Base-by-base conservation (phyloP, 176 grass and related monocot species). In the Bonia amplexicaulis region DNA sequence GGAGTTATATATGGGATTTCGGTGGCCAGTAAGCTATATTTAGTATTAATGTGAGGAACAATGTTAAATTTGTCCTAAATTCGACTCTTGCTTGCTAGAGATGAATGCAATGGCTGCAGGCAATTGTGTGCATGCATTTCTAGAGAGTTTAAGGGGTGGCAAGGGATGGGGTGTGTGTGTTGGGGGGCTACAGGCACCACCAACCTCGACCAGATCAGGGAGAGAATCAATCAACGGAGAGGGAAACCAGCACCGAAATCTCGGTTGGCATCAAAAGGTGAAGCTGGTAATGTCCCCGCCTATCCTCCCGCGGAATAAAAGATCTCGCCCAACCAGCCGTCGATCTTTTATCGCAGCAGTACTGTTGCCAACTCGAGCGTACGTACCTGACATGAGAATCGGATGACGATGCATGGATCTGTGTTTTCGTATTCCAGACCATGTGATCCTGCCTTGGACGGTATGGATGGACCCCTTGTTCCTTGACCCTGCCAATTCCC, bases 151-250 rank as follows among this genome's bases (percentile, higher is more conserved):
- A 76, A 54, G 12, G 74, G 23, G 39, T 12, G 63, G 27, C 74
- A 37, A 20, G 39, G 37, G 2, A 33, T n/a, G n/a, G n/a, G n/a
- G n/a, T n/a, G n/a, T n/a, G n/a, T n/a, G n/a, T n/a, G n/a, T 19
- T 6, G 40, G 22, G 15, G 15, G 70, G 52, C 29, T 37, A 86
- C 75, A 40, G 52, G 42, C 71, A 69, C 54, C 72, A 69, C 45
- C 80, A 78, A 20, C 41, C 54, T 27, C 64, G 68, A 70, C 65
- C 44, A 4, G 61, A 53, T 37, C 79, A 35, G 52, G 54, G 20
- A 39, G 73, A 33, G 55, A 78, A 78, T 70, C 53, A 71, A 88
- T 63, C 53, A 71, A 88, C 53, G 41, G 80, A 9, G 60, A 57
- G 33, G 48, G 71, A 67, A 74, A 74, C 16, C 41, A 5, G 70